Evolutionary conservation across 352 stramenopile species (phyloP), one percentile per base, ranked within the genome.

Genomic region (Phytophthora boehmeriae): DNA sequence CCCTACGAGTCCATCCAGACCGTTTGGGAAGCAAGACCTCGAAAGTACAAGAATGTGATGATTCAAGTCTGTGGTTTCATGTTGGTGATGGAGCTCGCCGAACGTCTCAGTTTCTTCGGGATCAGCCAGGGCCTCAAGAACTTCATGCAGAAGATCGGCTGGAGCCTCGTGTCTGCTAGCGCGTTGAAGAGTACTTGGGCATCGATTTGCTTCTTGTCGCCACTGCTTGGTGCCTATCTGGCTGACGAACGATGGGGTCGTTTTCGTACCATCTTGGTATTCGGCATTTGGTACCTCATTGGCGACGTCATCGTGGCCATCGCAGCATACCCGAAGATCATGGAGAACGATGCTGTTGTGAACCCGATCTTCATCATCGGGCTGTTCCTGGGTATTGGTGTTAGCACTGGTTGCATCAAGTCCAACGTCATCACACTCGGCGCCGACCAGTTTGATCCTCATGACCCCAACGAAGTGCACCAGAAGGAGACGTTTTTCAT

Each of bases 91-190:
- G 80, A 89, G 55, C 66, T 90, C 20, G 75, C 78, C 38, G 80
- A 89, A 45, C 77, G 80, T 50, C 61, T 89, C 39, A 92, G 84
- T 38, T 95, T 92, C 68, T 95, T 90, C 48, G 84, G 83, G 17
- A 93, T 95, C 72, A 93, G 92, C 71, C 83, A 92, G 56, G 83
- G 82, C 0, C 75, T 93, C 42, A 92, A 92, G 72, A 93, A 95
- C 75, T 93, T 83, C 63, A 90, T 95, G 79, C 68, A 86, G 66
- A 55, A 73, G 51, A 75, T 91, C 41, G 73, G 74, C 45, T 91
- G 78, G 79, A 80, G 68, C 45, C 30, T 75, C 41, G 82, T 86
- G 19, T 86, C 75, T 2, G 66, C 82, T n/a, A 83, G 63, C 42
- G 71, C 76, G 4, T 57, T 90, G 49, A 91, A 91, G 66, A 81